Percentiles rank a stretch among this genome's conserved stretches.
Conservation (phyloP, 2,329 filamentous ascomycete species). For the Neofusicoccum ribis region DNA sequence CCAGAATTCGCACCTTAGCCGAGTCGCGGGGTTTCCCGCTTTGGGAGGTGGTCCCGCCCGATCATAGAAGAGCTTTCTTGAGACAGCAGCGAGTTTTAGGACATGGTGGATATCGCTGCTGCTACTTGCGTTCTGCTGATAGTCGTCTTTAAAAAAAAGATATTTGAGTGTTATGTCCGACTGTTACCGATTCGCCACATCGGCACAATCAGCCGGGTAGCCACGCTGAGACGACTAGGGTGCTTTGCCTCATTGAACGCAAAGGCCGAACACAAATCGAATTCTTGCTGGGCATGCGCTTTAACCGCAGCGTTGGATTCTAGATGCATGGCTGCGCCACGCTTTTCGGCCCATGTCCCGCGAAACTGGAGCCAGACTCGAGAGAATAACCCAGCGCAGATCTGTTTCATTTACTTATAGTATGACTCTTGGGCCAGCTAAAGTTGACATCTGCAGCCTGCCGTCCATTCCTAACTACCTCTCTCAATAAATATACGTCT, state of each 20-base stretch:
- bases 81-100: background rate
- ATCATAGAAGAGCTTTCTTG: background rate
- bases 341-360: too few relatives aligned
- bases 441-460: too few relatives aligned
- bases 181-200: background rate
- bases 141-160: background rate
- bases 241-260: background rate
- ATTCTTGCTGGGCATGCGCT: background rate
- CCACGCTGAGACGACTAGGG: too few relatives aligned
- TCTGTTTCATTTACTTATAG: too few relatives aligned
- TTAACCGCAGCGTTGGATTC: background rate
- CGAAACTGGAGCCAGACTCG: too few relatives aligned
- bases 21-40: background rate
- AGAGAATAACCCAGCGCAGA: too few relatives aligned
- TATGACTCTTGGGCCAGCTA: too few relatives aligned
- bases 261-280: background rate
- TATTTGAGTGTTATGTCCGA: background rate
- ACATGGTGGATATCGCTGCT: background rate
- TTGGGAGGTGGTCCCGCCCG: background rate
- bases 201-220: background rate
- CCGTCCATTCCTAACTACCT: too few relatives aligned
- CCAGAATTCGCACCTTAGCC: background rate
- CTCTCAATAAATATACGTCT: too few relatives aligned
- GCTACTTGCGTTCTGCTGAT: too few relatives aligned
- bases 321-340: background rate